Evolutionary conservation across 2,329 filamentous ascomycete species (phyloP), one percentile per base, ranked within the genome.

Genomic region (Trichoderma sp.): DNA sequence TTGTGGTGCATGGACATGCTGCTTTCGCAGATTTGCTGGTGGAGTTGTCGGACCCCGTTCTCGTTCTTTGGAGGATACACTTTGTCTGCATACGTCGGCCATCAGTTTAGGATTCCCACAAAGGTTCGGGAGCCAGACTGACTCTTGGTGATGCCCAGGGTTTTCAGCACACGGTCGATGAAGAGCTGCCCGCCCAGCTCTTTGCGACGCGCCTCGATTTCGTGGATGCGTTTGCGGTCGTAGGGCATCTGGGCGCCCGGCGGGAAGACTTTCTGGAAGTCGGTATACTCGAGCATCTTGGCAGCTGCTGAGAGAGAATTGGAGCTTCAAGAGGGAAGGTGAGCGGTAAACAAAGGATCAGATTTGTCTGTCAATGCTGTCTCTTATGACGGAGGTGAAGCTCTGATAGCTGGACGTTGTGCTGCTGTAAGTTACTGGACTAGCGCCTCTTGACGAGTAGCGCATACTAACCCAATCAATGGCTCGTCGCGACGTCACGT

Each of bases 11-110:
- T 82, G 7, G 89, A 85, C 70, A 89, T 87, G 56, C 79, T 80
- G 62, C 79, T 85, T 28, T 86, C 82, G 74, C 88, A 84, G 68
- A 96, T 88, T 66, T 88, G 85, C 67, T 87, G 81, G 77, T 93
- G 88, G 6, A 96, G 82, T 45, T 86, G 84, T 69, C 86, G 85
- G 34, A 96, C 82, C 48, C 87, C 85, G 66, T 81, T 82, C 65
- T 90, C 88, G 61, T 85, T 86, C 72, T 87, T 88, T 0, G 92
- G 91, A 50, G 92, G 92, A 73, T 95, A 96, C 14, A 85, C 77
- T 71, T 88, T 90, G 56, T 83, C 83, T 76, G 79, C 0, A 19
- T 10, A 1, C 12, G 4, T 17, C 26, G 7, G n/a, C 7, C 21
- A 17, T 44, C 5, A 64, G 15, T 7, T 4, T n/a, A 21, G 39